Base-by-base conservation (phyloP, 78 protist species). In the Dictyostelium intermedium region DNA sequence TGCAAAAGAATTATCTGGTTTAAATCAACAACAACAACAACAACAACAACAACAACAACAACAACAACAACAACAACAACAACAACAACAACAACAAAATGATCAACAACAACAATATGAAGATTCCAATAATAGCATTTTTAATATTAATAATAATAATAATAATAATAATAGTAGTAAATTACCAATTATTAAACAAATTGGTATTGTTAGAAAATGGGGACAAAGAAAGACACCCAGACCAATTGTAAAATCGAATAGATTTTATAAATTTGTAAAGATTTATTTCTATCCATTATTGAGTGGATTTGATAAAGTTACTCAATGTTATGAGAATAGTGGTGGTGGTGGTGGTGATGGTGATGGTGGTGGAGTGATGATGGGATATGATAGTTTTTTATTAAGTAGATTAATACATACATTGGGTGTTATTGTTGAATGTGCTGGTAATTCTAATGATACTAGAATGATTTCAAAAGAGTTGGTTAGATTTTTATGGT, bases 261-360 rank as follows among this genome's bases (percentile, higher is more conserved):
- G 16, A 41, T 89, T 81, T n/a, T 82, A 89, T 81, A 34, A 80
- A 11, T 39, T 69, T 7, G 76, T 84, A 23, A 61, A 41, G 27
- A 43, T 70, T 10, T 89, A 79, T 70, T 89, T 89, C 61, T 89
- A 89, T 81, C 94, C 94, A 9, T 69, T 89, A 3, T 34, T 89
- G 5, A 16, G 34, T 3, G 18, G 45, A 32, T 89, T 41, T 63
- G 87, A 89, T 50, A 60, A 47, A 34, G 94, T 89, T 37, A 89
- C 94, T 11, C 85, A 89, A 69, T 76, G 94, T 47, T 80, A 69
- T 80, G 41, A 61, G 2, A 35, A 47, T 27, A 60, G 50, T n/a
- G 16, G 11, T 25, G 16, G 10, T 63, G 16, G 14, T 66, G 74
- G 74, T 60, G 30, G 69, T 60, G 5, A 5, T 66, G 35, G 25